Evolutionary conservation across 108 stramenopile genomes (phyloP), one percentile per base, ranked within the genome.

Genomic region (Phaeodactylum tricornutum): DNA sequence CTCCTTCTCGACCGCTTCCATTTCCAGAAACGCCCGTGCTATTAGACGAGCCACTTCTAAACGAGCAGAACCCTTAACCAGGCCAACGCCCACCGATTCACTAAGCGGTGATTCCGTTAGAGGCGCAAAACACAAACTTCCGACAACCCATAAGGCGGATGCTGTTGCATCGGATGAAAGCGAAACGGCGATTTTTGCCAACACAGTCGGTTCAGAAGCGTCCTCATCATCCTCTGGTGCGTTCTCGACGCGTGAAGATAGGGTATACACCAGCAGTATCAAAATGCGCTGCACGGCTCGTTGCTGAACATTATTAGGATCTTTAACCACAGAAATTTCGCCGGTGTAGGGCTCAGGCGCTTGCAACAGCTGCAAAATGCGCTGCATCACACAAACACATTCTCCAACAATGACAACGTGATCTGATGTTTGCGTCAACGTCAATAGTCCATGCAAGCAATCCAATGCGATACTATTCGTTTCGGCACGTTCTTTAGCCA

Each of bases 1-100:
- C 56, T 80, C 50, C 63, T 97, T 96, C 48, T 87, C 92, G 25
- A 34, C 25, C 4, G 62, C 29, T 29, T 74, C 77, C 43, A 96
- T 49, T 5, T 57, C 53, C 1, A 71, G 53, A 58, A 98, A 97
- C 4, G 65, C 42, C 43, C 63, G 61, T 9, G 87, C 87, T 29
- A 96, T 51, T 29, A 98, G 50, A 17, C 97, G 82, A 15, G 92
- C 45, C 12, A 95, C 45, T 50, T 98, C 98, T 12, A 72, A 53
- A 22, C 82, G 69, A 16, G 86, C 61, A 24, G 44, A 64, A 4
- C 47, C 41, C 16, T 33, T 29, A 8, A 16, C 36, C 7, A 4
- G 2, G 16, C 21, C 34, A 36, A 28, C 23, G 19, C 9, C 21
- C 17, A 15, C 8, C 3, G 15, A 22, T 37, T 52, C 19, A 14